phyloP scores from a whole-genome alignment of 768 basidiomycete genomes.

The Termitomyces sp. region DNA sequence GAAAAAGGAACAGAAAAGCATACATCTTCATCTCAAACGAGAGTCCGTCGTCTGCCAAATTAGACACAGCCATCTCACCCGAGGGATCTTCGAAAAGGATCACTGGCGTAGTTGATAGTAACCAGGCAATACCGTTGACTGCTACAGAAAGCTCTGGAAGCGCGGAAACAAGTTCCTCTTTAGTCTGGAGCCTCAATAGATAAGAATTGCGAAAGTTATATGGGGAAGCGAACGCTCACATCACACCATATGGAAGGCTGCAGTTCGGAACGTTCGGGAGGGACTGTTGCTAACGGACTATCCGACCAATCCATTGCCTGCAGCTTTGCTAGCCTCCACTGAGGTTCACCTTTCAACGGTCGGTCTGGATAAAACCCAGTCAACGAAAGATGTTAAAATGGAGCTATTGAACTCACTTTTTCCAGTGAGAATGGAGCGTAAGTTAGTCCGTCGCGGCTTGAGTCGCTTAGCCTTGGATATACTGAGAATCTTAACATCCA shows the following conservation, averaged over 20 bases:
- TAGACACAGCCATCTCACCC: slow-evolving; percentile 3
- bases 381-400: background rate
- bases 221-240: slow-evolving; percentile 3
- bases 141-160: slow-evolving; percentile 13
- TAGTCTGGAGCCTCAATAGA: slow-evolving; percentile 8
- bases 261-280: background rate
- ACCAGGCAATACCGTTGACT: slow-evolving; percentile 14
- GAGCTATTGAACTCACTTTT: slow-evolving; percentile 1
- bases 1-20: background rate
- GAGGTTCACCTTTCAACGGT: slow-evolving; percentile 10
- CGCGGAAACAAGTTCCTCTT: slow-evolving; percentile 15
- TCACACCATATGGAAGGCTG: slow-evolving; percentile 13
- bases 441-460: background rate
- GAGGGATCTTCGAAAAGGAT: slow-evolving; percentile 7
- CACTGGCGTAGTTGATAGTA: slow-evolving; percentile 8
- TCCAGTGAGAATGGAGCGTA: background rate
- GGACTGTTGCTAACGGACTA: background rate
- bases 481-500: background rate
- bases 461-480: background rate
- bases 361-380: background rate
- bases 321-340: slow-evolving; percentile 8
- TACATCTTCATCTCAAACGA: slow-evolving; percentile 13
- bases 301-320: background rate
- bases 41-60: slow-evolving; percentile 1
- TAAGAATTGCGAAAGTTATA: background rate